phyloP scores from a whole-genome alignment of 2,329 filamentous ascomycete species.

The Aphanoascus verrucosus region DNA sequence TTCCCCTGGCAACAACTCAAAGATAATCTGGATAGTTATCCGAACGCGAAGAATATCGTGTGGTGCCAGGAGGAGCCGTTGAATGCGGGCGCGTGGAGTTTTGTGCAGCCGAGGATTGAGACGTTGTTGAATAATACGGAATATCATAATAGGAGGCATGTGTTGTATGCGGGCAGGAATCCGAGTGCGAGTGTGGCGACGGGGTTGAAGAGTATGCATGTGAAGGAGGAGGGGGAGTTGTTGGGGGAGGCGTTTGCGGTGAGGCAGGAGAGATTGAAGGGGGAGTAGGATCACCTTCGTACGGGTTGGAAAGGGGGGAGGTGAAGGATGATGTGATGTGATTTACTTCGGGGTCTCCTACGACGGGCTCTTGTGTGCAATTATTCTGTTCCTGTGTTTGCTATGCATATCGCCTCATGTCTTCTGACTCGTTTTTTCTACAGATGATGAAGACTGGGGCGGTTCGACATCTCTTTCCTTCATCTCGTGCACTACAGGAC shows the following conservation, averaged over 20 bases:
- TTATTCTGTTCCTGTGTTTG: no score
- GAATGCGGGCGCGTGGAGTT: slow-evolving; percentile 94
- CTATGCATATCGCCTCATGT: slow-evolving; percentile 2
- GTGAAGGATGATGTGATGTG: not conserved
- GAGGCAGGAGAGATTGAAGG: slow-evolving; percentile 56
- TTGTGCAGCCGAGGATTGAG: slow-evolving; percentile 94
- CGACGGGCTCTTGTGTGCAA: no score
- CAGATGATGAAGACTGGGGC: no score
- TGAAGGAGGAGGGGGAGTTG: slow-evolving; percentile 86
- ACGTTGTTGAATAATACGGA: slow-evolving; percentile 87
- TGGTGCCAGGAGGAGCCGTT: slow-evolving; percentile 97
- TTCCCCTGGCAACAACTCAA: slow-evolving; percentile 97
- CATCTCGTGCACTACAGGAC: no score
- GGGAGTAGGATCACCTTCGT: slow-evolving; percentile 51
- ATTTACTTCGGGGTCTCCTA: no score
- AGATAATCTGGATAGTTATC: slow-evolving; percentile 94
- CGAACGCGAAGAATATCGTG: slow-evolving; percentile 93
- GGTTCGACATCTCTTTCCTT: no score
- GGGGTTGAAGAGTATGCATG: slow-evolving; percentile 75
- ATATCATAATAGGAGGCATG: slow-evolving; percentile 83
- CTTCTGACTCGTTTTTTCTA: no score
- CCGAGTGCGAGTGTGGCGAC: slow-evolving; percentile 91
- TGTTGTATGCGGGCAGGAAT: slow-evolving; percentile 92
- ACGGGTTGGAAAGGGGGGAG: not conserved
- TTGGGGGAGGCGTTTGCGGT: slow-evolving; percentile 54